Conservation (phyloP, 768 basidiomycete genomes). For the Collybia sp. region DNA sequence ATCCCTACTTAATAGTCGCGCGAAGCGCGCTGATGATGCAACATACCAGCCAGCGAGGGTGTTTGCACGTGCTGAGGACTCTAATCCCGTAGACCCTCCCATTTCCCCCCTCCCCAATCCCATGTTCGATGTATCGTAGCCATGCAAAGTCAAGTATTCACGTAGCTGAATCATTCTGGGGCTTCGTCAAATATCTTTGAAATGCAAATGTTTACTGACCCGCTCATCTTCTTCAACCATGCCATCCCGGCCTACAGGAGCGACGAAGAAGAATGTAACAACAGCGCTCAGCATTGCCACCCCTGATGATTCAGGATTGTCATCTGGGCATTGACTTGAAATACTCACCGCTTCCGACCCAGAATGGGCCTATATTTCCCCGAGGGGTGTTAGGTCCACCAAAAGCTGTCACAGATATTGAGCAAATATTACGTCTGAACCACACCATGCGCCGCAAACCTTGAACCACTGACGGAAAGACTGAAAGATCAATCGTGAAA, state of each 20-base stretch:
- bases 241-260: conserved; percentile 69
- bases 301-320: neutral
- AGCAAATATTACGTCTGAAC: neutral
- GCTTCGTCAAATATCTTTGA: neutral
- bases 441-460: conserved; percentile 28
- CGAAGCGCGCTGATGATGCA: no score
- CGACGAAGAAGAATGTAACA: conserved; percentile 67
- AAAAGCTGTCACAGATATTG: conserved; percentile 40
- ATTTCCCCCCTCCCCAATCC: no score
- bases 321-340: no score
- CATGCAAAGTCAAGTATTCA: conserved; percentile 69
- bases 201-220: conserved; percentile 23
- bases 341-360: conserved; percentile 62
- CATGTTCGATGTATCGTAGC: conserved; percentile 54
- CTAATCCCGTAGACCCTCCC: no score
- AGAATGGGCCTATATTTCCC: conserved; percentile 83
- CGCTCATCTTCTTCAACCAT: conserved; percentile 71
- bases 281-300: conserved; percentile 50
- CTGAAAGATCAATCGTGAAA: conserved; percentile 22
- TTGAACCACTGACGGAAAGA: conserved; percentile 60
- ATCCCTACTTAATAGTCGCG: no score
- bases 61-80: no score
- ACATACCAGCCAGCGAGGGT: no score
- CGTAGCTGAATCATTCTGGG: conserved; percentile 51
- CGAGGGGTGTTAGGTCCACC: conserved; percentile 44